Evolutionary conservation across 192 early-diverging fungal genomes (phyloP).

Genomic region (Powellomyces hirtus): DNA sequence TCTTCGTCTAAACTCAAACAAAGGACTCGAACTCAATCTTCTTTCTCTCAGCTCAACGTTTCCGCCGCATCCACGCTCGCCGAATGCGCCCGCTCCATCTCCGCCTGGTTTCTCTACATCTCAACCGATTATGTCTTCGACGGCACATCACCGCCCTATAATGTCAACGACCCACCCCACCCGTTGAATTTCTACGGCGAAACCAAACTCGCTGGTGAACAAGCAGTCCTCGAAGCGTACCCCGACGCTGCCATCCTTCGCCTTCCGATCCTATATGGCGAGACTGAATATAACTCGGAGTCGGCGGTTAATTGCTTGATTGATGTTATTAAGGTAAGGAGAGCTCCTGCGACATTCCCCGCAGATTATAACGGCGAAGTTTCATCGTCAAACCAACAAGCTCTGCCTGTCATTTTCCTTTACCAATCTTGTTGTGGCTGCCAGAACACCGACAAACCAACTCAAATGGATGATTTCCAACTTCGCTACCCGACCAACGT

Average conservation of each 20-base stretch:
- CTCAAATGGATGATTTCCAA: too few species aligned
- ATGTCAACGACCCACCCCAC: slow-evolving; percentile 62
- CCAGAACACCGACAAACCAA: too few species aligned
- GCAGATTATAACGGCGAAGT: too few species aligned
- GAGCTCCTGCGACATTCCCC: too few species aligned
- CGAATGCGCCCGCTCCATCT: slow-evolving; percentile 39
- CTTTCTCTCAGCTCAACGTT: slow-evolving; percentile 71
- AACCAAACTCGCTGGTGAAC: slow-evolving; percentile 75
- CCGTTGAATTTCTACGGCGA: slow-evolving; percentile 81
- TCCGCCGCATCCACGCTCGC: slow-evolving; percentile 59
- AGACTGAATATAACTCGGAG: slow-evolving; percentile 63
- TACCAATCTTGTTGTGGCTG: too few species aligned
- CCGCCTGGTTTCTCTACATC: slow-evolving; percentile 73
- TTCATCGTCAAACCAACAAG: too few species aligned
- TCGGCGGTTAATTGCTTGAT: slow-evolving; percentile 76
- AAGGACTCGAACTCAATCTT: too few species aligned
- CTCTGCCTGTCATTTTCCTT: too few species aligned
- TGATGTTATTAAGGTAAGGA: slow-evolving; percentile 61
- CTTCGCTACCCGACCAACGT: too few species aligned
- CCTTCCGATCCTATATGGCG: slow-evolving; percentile 76
- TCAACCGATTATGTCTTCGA: slow-evolving; percentile 95
- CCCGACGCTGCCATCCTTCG: slow-evolving; percentile 66
- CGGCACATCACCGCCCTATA: slow-evolving; percentile 75
- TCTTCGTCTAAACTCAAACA: too few species aligned
- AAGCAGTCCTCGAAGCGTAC: slow-evolving; percentile 54